Percentiles rank a stretch among this genome's conserved stretches.
Evolutionary conservation across 2,329 filamentous ascomycete genomes (phyloP).

Genomic region (Trichoderma koningiopsis): DNA sequence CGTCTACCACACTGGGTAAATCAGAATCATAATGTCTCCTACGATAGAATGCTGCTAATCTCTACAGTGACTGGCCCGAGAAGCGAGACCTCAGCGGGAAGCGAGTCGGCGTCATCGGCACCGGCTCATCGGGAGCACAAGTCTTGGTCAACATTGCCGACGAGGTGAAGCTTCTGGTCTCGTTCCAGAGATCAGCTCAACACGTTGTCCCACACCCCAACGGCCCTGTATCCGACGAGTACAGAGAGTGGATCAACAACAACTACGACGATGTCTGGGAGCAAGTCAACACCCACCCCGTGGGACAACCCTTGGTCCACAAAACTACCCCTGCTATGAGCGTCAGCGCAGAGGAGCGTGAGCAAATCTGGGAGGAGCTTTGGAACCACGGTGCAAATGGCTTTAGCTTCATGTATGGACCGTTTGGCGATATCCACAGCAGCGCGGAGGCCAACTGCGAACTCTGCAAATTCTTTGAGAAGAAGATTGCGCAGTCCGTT

Average conservation of each 20-base stretch:
- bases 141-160: neutral
- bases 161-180: neutral
- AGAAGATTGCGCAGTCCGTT: neutral
- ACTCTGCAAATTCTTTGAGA: neutral
- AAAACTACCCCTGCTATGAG: neutral
- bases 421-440: neutral
- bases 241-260: conserved; percentile 3
- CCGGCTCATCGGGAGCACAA: neutral
- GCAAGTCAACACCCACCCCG: neutral
- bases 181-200: neutral
- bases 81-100: neutral
- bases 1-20: conserved; percentile 2
- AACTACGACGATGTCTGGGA: conserved; percentile 6
- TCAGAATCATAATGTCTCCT: too few relatives aligned
- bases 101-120: conserved; percentile 3
- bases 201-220: neutral
- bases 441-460: conserved; percentile 2
- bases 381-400: neutral
- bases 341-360: conserved; percentile 1
- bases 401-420: neutral
- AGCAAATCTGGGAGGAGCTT: neutral
- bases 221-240: neutral
- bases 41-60: neutral
- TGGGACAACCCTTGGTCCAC: neutral
- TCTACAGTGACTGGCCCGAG: neutral